phyloP scores from a whole-genome alignment of 495 filamentous ascomycete genomes.

The Jackrogersella minutella region DNA sequence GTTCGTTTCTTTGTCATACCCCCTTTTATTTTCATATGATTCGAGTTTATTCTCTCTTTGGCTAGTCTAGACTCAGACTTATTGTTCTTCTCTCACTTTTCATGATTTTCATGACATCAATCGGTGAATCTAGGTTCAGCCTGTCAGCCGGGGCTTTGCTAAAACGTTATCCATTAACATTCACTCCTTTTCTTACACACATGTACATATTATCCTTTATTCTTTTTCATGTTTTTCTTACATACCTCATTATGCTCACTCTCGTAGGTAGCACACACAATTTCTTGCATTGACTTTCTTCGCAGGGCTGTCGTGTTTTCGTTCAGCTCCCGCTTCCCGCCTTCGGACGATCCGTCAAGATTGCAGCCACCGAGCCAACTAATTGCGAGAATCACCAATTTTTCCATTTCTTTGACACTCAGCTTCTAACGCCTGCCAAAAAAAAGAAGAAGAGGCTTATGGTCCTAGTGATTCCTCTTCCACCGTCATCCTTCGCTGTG shows the following conservation, averaged over 20 bases:
- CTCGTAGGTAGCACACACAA: too few relatives aligned
- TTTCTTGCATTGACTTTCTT: too few relatives aligned
- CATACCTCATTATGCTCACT: too few relatives aligned
- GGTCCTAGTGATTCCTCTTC: not conserved
- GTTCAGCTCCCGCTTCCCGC: conserved; percentile 29
- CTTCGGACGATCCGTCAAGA: conserved; percentile 27
- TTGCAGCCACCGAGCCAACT: conserved; percentile 22
- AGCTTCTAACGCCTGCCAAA: conserved; percentile 20
- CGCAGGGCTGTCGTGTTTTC: not conserved
- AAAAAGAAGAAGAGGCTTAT: conserved; percentile 13
- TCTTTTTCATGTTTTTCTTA: too few relatives aligned
- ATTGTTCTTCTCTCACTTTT: not conserved
- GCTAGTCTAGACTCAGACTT: not conserved
- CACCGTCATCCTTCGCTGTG: conserved; percentile 20
- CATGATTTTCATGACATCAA: conserved; percentile 6
- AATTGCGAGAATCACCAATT: not conserved
- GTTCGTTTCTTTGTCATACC: conserved; percentile 26
- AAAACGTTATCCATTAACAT: not conserved
- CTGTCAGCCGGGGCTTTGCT: not conserved
- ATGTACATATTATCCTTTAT: too few relatives aligned
- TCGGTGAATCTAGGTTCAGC: not conserved
- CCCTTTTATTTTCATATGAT: not conserved
- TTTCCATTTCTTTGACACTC: conserved; percentile 16
- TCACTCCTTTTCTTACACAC: not conserved
- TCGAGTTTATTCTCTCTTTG: not conserved